Base-by-base conservation (phyloP, 306 rosid genomes). In the Clitoria ternatea region DNA sequence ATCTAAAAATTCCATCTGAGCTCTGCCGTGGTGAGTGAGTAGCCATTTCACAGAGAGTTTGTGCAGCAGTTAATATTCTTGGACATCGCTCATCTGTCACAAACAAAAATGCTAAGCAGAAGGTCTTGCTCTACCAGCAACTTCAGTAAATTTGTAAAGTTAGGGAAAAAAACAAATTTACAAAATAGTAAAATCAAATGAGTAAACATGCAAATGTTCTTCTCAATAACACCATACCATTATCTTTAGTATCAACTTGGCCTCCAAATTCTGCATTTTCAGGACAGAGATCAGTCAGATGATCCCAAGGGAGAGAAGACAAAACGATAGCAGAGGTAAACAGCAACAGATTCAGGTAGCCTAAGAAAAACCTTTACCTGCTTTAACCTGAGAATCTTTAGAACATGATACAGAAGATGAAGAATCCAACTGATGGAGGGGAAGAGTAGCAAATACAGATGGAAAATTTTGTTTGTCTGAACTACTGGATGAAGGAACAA, bases 401-500 rank as follows among this genome's bases (percentile, higher is more conserved):
- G 83, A 78, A 86, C 84, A 81, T 30, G 84, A 36, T 61, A 72
- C 75, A 53, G 77, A 44, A 55, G 91, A 59, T 19, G 84, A 86
- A 15, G 79, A 69, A 77, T 75, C 87, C 75, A 50, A 20, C 59
- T 76, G 83, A 66, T 72, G 64, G 57, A 10, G 79, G 54, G 91
- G 78, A 73, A 70, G 78, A 75, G 60, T 83, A 66, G 79, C 78
- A 54, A 83, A 79, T 19, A 77, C n/a, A 35, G 75, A 64, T 24
- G 70, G 68, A 15, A 78, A 73, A 54, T 6, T 33, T 66, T 64
- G 64, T 30, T 69, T 76, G 23, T 79, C 84, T 77, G 88, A 72
- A 80, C 85, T 77, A 49, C 85, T 82, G 45, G 79, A 61, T 30
- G 89, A 83, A 82, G 97, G 97, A 76, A 89, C 90, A 60, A 95